Base-by-base conservation (phyloP, 2,329 filamentous ascomycete species). In the Dothistroma pini region DNA sequence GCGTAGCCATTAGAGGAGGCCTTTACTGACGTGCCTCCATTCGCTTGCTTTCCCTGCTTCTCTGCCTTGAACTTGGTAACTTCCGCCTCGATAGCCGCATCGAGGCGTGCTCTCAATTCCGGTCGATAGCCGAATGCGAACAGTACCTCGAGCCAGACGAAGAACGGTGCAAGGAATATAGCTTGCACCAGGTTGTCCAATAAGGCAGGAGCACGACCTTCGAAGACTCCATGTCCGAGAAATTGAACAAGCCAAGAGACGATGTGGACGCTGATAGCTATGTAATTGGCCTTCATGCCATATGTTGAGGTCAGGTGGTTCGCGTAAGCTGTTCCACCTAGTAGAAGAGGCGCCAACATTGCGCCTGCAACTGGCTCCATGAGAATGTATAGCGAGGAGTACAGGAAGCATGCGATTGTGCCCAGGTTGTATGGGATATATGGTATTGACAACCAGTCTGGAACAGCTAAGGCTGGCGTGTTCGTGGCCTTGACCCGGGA, bases 61-160 rank as follows among this genome's bases (percentile, higher is more conserved):
- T 80, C 78, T 38, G 82, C 79, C 70, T 80, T 86, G 74, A 92
- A 88, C 76, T 91, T 95, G 68, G 85, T 82, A 66, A 97, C 83
- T 74, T 96, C 91, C 68, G 85, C 80, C 72, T 87, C 78, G 3
- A 97, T 90, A 41, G 84, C 86, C 74, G 87, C 86, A 63, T 93
- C 86, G 50, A 97, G 85, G 55, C 93, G 86, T 63, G 84, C 83
- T 78, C 93, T 91, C 68, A 99, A 81, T 75, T 96, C 92, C 1
- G 88, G 90, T 62, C 95, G 86, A 77, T 97, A 99, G 54, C 95
- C 95, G 55, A 96, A 84, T 71, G 83, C 86, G 80, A 99, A 99
- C 29, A 99, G 82, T 25, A 96, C 78, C 79, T 97, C 93, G 70
- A 99, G 89, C 90, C 95, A 99, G 61, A 97, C 93, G 70, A 97